Conservation (phyloP, 495 filamentous ascomycete genomes). For the Hypoxylon fragiforme region DNA sequence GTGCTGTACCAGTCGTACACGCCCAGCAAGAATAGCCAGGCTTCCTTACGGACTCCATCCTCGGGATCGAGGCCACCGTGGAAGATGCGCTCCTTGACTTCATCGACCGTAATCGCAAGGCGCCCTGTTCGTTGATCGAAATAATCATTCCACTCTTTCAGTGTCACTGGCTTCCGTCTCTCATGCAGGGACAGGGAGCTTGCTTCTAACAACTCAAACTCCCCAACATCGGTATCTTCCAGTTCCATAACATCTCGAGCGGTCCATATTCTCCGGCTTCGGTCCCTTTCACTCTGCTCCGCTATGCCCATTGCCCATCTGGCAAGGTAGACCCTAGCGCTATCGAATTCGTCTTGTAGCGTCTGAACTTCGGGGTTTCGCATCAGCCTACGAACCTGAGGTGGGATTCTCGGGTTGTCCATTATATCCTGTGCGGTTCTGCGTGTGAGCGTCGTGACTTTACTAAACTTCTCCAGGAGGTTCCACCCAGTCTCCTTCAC, state of each 20-base stretch:
- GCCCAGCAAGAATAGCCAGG: constrained; percentile 91
- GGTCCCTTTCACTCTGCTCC: constrained; percentile 88
- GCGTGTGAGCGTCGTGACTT: constrained; percentile 93
- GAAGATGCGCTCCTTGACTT: constrained; percentile 95
- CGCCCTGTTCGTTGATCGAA: constrained; percentile 76
- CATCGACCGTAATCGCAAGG: constrained; percentile 77
- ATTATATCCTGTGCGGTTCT: constrained; percentile 88
- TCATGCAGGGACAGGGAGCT: constrained; percentile 71
- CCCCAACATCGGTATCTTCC: constrained; percentile 90
- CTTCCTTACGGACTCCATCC: constrained; percentile 91
- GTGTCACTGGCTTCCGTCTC: constrained; percentile 70
- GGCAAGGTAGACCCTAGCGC: constrained; percentile 88
- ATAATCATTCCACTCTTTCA: constrained; percentile 86
- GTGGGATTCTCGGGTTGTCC: constrained; percentile 85
- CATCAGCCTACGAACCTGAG: constrained; percentile 82
- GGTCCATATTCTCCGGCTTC: constrained; percentile 85
- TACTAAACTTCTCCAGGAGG: constrained; percentile 89
- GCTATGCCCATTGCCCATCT: constrained; percentile 98
- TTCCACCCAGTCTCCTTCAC: constrained; percentile 96
- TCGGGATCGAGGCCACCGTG: constrained; percentile 89
- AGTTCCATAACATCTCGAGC: constrained; percentile 89
- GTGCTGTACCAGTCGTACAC: constrained; percentile 91
- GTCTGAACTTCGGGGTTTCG: constrained; percentile 94
- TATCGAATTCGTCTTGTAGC: constrained; percentile 94
- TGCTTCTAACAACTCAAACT: constrained; percentile 94